Evolutionary conservation across 177 flowering plant species (phyloP), one percentile per base, ranked within the genome.

Genomic region (Vitis hybrid): DNA sequence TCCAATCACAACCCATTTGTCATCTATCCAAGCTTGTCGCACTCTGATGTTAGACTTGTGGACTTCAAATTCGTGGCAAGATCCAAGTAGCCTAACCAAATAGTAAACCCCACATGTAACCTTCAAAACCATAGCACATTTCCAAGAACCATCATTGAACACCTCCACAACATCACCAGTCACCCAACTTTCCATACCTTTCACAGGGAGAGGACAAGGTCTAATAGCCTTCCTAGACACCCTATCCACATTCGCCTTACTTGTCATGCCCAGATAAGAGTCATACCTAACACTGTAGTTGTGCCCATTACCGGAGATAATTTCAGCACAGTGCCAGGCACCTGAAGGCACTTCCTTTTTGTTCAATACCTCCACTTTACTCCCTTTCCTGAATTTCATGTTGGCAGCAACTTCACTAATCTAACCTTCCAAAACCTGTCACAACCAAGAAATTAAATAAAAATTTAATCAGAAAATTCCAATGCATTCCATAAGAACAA

Each of bases 381-480:
- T 81, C n/a, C 92, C 95, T 75, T 77, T 83, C 73, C 65, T 88
- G 63, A 81, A 85, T 73, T 84, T 88, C 92, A 87, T 88, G 59
- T 56, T 82, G 26, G n/a, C 77, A 58, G 19, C n/a, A 60, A 19
- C 10, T 50, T 19, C 56, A 66, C 26, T 3, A 45, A 53, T 22
- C 19, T 39, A 62, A 64, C 50, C 48, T 50, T 58, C 13, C 45
- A 56, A 59, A 26, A 60, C 79, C 77, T 74, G 69, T 60, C 68
- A 68, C 49, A 56, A 22, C 39, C 11, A 61, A 10, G 9, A 61
- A 50, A 22, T 7, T 29, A 13, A n/a, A 29, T 19, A 39, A 39
- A 39, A 7, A 29, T n/a, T 48, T 0, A 10, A 66, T 8, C 68
- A 66, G 60, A 54, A 66, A 54, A 65, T 15, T 22, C 57, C 18